Percentiles rank a stretch among this genome's conserved stretches.
Conservation (phyloP, 805 yeast genomes). For the Gaillardinia entomophila region DNA sequence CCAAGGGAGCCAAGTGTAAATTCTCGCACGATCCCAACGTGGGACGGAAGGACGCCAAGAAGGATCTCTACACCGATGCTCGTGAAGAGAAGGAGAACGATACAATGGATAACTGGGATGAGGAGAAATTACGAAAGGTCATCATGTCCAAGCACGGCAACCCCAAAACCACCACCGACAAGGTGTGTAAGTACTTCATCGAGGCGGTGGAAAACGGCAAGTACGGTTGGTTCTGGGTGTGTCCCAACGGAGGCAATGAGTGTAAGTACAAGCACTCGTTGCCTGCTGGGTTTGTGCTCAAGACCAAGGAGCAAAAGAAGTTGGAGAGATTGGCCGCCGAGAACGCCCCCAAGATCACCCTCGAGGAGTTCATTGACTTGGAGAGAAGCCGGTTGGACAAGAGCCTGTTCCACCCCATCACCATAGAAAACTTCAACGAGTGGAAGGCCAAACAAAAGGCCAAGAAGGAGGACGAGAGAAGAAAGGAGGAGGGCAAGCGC, state of each 20-base stretch:
- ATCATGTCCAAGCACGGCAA: slow-evolving; percentile 91
- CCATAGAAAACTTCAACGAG: slow-evolving; percentile 66
- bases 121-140: slow-evolving; percentile 84
- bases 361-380: slow-evolving; percentile 93
- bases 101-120: slow-evolving; percentile 97
- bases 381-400: slow-evolving; percentile 83
- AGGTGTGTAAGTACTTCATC: slow-evolving; percentile 86
- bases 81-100: slow-evolving; percentile 69
- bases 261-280: slow-evolving; percentile 94
- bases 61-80: slow-evolving; percentile 87
- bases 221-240: slow-evolving; percentile 98
- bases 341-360: slow-evolving; percentile 79
- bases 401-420: slow-evolving; percentile 77
- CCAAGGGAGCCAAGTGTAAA: slow-evolving; percentile 81
- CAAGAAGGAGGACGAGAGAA: slow-evolving; percentile 40
- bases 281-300: slow-evolving; percentile 94
- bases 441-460: slow-evolving; percentile 76
- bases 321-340: slow-evolving; percentile 82
- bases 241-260: slow-evolving; percentile 89
- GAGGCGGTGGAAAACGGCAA: slow-evolving; percentile 97
- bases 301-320: slow-evolving; percentile 93
- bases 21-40: slow-evolving; percentile 84
- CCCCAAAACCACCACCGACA: slow-evolving; percentile 89
- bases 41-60: slow-evolving; percentile 86
- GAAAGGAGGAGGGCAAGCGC: slow-evolving; percentile 35